Base-by-base conservation (phyloP, 179 eudicot species). In the Drosera spatulata region DNA sequence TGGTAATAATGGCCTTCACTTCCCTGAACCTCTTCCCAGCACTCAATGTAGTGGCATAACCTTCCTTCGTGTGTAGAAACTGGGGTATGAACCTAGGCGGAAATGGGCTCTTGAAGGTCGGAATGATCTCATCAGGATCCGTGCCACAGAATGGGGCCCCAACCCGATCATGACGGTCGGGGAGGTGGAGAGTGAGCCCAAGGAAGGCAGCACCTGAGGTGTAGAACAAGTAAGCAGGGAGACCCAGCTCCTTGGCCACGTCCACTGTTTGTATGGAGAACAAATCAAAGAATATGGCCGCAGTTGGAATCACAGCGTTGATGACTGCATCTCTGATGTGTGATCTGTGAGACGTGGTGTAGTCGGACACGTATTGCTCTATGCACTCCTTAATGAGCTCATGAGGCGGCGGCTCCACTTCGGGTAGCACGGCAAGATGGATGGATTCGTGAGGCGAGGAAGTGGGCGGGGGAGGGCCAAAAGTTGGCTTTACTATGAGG, bases 1-100 rank as follows among this genome's bases (percentile, higher is more conserved):
- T 76, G 7, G 72, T 61, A 3, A 76, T 8, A 13, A 72, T 37
- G n/a, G 74, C 80, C 46, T 72, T 69, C n/a, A 69, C 44, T 41
- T 66, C 69, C 9, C 44, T 64, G 13, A 63, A 64, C 48, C 58
- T 53, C 4, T 9, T 33, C 14, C 51, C 63, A 46, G 60, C 66
- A 10, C 10, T 47, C 42, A 33, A 3, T 7, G 64, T 63, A 3
- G 67, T 52, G 8, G 12, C 51, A 58, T 57, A 67, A 10, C 69
- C 50, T 13, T 54, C 7, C 45, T 58, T 58, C 13, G 41, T 50
- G 10, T 59, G 50, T 10, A 55, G 45, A 56, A 56, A 68, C 3
- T 14, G 14, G 1, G 77, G 77, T 7, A 68, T 48, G 2, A 62
- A 62, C 4, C 39, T 43, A 1, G 62, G 2, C 14, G 73, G 69